phyloP scores from a whole-genome alignment of 148 eudicot species.

The Diospyros lotus region DNA sequence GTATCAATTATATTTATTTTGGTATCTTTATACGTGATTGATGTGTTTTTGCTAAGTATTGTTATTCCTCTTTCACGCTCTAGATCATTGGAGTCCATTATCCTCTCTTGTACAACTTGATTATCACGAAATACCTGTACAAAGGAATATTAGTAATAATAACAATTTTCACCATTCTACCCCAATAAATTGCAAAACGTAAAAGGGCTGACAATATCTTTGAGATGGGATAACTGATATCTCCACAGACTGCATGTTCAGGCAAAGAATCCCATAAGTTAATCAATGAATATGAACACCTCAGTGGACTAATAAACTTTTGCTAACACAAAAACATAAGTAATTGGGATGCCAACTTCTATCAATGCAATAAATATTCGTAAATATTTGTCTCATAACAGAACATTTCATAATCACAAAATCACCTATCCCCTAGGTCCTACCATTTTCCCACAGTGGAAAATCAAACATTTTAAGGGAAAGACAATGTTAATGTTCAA shows the following conservation, averaged over 20 bases:
- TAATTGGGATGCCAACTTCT: not conserved
- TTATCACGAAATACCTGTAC: constrained; percentile 98
- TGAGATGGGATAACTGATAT: not conserved
- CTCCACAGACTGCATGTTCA: not conserved
- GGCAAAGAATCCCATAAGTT: not conserved
- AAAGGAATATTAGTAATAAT: not conserved
- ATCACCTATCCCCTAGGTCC: too few species aligned
- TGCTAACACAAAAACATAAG: not conserved
- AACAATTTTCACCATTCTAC: not conserved
- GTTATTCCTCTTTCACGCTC: constrained; percentile 99
- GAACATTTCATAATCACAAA: not conserved
- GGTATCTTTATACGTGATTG: constrained; percentile 77
- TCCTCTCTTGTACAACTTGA: constrained; percentile 85
- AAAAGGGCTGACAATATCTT: too few species aligned
- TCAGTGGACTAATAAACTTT: not conserved
- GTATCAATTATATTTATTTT: constrained; percentile 97
- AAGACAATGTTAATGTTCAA: not conserved
- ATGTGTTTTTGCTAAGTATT: constrained; percentile 94
- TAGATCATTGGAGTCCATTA: constrained; percentile 98
- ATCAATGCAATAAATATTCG: not conserved
- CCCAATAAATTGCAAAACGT: constrained; percentile 3
- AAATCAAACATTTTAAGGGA: too few species aligned
- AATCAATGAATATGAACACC: not conserved
- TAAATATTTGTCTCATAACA: too few species aligned
- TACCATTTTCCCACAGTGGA: too few species aligned